Evolutionary conservation across 495 filamentous ascomycete genomes (phyloP), one percentile per base, ranked within the genome.

Genomic region (Oleoguttula mirabilis): DNA sequence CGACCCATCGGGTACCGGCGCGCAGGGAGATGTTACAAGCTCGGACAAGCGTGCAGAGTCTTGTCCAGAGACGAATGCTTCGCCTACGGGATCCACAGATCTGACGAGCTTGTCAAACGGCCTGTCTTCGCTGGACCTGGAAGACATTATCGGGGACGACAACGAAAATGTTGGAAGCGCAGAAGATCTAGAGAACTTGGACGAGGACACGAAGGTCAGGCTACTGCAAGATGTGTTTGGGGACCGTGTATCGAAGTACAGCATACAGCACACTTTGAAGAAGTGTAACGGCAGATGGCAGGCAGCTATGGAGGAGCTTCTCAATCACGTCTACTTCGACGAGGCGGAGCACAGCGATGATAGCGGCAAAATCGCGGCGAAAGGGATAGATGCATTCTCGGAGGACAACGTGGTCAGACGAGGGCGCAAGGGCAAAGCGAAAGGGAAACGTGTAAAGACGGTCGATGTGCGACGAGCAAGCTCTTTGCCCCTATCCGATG

Each of bases 321-420:
- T 94, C 10, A 90, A 79, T 41, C 67, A 79, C 4, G 69, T 77
- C 8, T 84, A 75, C 55, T 75, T 94, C 12, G 72, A 81, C 30
- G 69, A 84, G 24, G 61, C 56, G 0, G 64, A 65, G 2, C 65
- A 69, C 17, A 34, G 37, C 36, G 37, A 43, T 3, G 33, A 41
- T 32, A 37, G 35, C 19, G 17, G 19, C 6, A 51, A 60, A 1
- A 54, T 49, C 3, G 57, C 74, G 10, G 71, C 72, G 2, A 85
- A 80, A 55, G 83, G 88, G 1, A 64, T 94, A 10, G 85, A 95
- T 43, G 87, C 74, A 0, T 95, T 95, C 52, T 68, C 66, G 20
- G 66, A 69, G 8, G 65, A 63, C 4, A 53, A 67, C 6, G 57
- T 63, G 15, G 52, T 56, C 45, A 22, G 55, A 55, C 23, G 69